Percentiles rank a stretch among this genome's conserved stretches.
phyloP scores from a whole-genome alignment of 2,329 filamentous ascomycete species.

The Cordyceps tenuipes region DNA sequence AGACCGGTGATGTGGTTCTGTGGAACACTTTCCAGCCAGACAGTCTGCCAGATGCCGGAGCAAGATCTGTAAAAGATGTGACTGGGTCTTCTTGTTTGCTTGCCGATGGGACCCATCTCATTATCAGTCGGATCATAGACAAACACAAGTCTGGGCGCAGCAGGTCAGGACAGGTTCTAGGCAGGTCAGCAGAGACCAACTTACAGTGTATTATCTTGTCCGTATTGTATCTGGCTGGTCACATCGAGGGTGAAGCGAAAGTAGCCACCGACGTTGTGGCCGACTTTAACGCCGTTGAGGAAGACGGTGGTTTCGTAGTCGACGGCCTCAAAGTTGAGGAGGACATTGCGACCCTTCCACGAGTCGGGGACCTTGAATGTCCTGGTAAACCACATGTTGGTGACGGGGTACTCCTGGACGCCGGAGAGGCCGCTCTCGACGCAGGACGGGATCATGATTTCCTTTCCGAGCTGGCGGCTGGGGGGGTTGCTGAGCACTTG shows the following conservation, averaged over 20 bases:
- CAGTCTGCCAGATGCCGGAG: conserved; percentile 66
- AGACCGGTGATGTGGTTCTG: conserved; percentile 48
- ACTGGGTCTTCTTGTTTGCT: conserved; percentile 47
- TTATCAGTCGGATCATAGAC: conserved; percentile 60
- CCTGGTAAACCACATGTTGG: conserved; percentile 42
- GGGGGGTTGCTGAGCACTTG: conserved; percentile 16
- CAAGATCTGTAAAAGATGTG: conserved; percentile 67
- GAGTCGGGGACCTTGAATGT: conserved; percentile 39
- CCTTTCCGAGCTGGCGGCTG: conserved; percentile 23
- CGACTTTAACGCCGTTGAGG: conserved; percentile 45
- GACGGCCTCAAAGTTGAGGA: conserved; percentile 51
- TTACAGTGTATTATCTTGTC: conserved; percentile 46
- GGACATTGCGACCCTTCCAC: conserved; percentile 36
- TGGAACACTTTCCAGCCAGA: conserved; percentile 61
- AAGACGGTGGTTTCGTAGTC: conserved; percentile 51
- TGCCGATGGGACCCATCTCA: conserved; percentile 56
- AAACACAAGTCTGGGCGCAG: conserved; percentile 42
- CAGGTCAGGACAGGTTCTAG: not conserved
- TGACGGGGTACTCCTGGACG: conserved; percentile 33
- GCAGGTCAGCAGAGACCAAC: conserved; percentile 12
- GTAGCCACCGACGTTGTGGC: conserved; percentile 52
- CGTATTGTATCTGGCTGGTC: conserved; percentile 34
- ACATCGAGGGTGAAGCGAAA: conserved; percentile 53
- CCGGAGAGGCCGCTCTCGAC: conserved; percentile 41
- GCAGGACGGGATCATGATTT: conserved; percentile 36